Conservation (phyloP, 768 basidiomycete genomes). For the Hemileccinum rubropunctum region DNA sequence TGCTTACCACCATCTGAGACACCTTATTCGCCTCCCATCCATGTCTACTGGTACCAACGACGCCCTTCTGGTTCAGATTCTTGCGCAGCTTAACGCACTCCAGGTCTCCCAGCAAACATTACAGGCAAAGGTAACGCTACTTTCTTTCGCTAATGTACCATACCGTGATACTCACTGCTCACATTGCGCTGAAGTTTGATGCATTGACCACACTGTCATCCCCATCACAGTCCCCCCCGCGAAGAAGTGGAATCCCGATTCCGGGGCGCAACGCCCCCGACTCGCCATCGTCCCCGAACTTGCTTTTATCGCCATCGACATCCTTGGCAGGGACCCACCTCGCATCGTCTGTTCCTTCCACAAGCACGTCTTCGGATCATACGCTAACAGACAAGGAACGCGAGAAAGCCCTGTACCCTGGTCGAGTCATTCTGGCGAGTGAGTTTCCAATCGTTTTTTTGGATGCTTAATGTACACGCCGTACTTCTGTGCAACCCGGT, state of each 20-base stretch:
- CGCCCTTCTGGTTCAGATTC: conserved; percentile 67
- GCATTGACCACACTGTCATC: conserved; percentile 32
- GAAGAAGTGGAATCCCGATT: conserved; percentile 26
- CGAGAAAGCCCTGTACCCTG: conserved; percentile 76
- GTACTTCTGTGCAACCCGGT: background rate
- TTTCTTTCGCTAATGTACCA: background rate
- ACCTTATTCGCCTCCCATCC: background rate
- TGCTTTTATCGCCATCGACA: conserved; percentile 31
- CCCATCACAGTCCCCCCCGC: conserved; percentile 17
- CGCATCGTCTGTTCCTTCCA: conserved; percentile 26
- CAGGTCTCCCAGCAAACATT: conserved; percentile 74
- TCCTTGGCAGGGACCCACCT: conserved; percentile 24
- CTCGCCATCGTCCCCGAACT: conserved; percentile 23
- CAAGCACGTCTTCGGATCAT: conserved; percentile 18
- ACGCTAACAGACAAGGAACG: conserved; percentile 54
- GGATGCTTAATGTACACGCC: background rate
- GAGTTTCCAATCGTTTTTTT: conserved; percentile 31
- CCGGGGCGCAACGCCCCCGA: conserved; percentile 19
- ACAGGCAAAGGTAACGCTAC: conserved; percentile 63
- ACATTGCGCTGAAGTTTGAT: conserved; percentile 45
- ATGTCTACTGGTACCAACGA: conserved; percentile 39
- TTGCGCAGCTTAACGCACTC: conserved; percentile 65
- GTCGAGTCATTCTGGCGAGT: conserved; percentile 83
- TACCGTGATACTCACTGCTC: conserved; percentile 1
- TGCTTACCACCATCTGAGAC: conserved; percentile 11